Percentiles rank a stretch among this genome's conserved stretches.
Evolutionary conservation across 2,329 filamentous ascomycete genomes (phyloP).

Genomic region (Lecanoromycetidae sp.): DNA sequence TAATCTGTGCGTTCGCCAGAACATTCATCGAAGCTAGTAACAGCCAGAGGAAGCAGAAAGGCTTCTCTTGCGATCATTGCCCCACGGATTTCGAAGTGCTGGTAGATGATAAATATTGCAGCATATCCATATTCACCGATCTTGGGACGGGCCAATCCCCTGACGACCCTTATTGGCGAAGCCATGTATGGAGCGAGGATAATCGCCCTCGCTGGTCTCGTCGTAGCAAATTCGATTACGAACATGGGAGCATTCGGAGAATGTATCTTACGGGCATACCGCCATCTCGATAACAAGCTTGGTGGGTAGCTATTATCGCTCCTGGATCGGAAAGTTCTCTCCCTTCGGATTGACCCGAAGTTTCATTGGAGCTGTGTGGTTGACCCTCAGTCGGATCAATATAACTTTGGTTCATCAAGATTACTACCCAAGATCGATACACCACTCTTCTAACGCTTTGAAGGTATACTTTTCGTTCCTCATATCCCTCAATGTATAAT

Average conservation of each 20-base stretch:
- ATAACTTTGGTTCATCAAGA: no score
- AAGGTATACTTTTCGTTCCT: no score
- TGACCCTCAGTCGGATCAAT: no score
- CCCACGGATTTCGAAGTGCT: not conserved
- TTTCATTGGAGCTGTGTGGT: no score
- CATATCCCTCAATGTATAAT: no score
- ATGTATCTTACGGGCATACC: no score
- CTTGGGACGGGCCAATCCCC: not conserved
- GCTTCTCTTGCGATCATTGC: not conserved
- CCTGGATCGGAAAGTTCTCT: no score
- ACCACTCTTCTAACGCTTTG: no score
- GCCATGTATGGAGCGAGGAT: not conserved
- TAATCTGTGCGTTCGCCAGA: not conserved
- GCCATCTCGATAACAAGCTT: no score
- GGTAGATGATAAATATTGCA: not conserved
- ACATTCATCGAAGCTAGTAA: not conserved
- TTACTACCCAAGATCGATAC: no score
- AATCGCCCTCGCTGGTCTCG: not conserved
- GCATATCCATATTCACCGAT: not conserved
- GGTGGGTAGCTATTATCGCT: no score
- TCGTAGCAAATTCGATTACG: not conserved
- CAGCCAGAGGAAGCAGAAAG: not conserved
- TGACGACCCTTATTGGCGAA: not conserved
- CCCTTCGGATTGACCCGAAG: no score
- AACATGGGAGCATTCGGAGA: not conserved